Evolutionary conservation across 345 rosid genomes (phyloP), one percentile per base, ranked within the genome.

Genomic region (Gossypium thurberi): DNA sequence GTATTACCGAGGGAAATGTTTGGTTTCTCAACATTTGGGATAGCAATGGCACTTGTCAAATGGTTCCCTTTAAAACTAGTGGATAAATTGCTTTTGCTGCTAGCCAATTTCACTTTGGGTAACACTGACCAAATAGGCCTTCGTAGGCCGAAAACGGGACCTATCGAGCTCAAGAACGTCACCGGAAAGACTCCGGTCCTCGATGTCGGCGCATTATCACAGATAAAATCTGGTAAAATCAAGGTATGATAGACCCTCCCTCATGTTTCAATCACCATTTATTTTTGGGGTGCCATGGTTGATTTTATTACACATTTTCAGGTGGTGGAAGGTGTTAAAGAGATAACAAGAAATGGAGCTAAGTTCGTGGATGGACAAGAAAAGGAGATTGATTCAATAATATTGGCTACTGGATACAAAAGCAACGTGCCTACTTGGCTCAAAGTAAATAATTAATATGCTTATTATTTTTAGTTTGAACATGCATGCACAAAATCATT

Each of bases 371-470:
- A 94, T 81, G 97, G 94, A 51, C 86, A 88, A 84, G 97, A 92
- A 61, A 79, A 77, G 78, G 84, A 81, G 61, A 83, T 94, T 70
- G 97, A 90, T 82, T 77, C 98, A n/a, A 82, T 94, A 70, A 85
- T 94, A 33, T 78, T 94, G 33, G 99, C 99, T 47, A 94, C 99
- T 43, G 99, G 99, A 15, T 94, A 90, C 79, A 88, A 82, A 79
- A 94, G 98, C 85, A 94, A 82, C 15, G 99, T 94, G 28, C 91
- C 96, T 65, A 74, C 80, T 82, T 94, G 99, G 99, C 95, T 94
- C 77, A 84, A 85, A 94, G 99, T 94, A 78, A 75, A 21, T 4
- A 25, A 4, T 56, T 17, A 52, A 72, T 59, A 21, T 65, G 44
- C 23, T 53, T 77, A 62, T 73, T 56, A 9, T 20, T 18, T 56